Percentiles rank a stretch among this genome's conserved stretches.
These are phyloP conservation scores for Cercospora sojina DNA, from an alignment of 2,329 filamentous ascomycete genomes.

Conservation along the genomic window DNA sequence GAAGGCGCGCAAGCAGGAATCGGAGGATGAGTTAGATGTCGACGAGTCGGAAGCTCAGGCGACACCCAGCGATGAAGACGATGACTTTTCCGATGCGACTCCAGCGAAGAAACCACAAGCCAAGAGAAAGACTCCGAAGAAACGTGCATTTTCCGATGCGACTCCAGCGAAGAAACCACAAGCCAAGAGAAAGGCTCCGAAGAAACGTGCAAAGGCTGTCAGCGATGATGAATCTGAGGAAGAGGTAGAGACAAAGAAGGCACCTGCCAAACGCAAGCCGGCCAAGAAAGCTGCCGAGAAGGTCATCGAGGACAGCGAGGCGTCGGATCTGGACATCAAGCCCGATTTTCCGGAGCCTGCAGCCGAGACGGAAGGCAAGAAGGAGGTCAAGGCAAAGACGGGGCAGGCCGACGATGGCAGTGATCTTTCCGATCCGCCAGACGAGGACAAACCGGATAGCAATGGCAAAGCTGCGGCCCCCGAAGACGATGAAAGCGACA, in stretches of 20 bases:
- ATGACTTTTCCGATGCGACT: slow-evolving; percentile 11
- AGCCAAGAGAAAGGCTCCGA: slow-evolving; percentile 15
- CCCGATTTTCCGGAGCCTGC: slow-evolving; percentile 2
- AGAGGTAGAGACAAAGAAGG: slow-evolving; percentile 14
- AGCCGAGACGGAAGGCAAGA: slow-evolving; percentile 17
- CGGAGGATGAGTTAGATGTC: slow-evolving; percentile 22
- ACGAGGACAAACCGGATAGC: slow-evolving; percentile 18
- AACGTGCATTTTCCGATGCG: slow-evolving; percentile 13
- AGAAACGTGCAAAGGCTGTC: slow-evolving; percentile 16
- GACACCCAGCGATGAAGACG: slow-evolving; percentile 15
- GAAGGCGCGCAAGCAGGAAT: slow-evolving; percentile 24
- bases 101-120: slow-evolving; percentile 3
- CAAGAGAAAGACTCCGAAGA: slow-evolving; percentile 20
- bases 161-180: slow-evolving; percentile 6
- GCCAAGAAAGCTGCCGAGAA: slow-evolving; percentile 17
- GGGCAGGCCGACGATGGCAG: slow-evolving; percentile 22
- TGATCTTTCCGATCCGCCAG: slow-evolving; percentile 27
- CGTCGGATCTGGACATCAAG: slow-evolving; percentile 9
- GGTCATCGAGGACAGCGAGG: slow-evolving; percentile 17
- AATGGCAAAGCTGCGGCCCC: slow-evolving; percentile 18
- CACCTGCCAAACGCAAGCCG: slow-evolving; percentile 12
- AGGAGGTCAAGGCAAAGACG: slow-evolving; percentile 9
- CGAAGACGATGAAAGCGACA: slow-evolving; percentile 54
- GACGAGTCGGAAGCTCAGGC: slow-evolving; percentile 17
- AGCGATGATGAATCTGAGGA: slow-evolving; percentile 2